Evolutionary conservation across 2,329 filamentous ascomycete genomes (phyloP).

Genomic region (Talaromyces atroroseus): DNA sequence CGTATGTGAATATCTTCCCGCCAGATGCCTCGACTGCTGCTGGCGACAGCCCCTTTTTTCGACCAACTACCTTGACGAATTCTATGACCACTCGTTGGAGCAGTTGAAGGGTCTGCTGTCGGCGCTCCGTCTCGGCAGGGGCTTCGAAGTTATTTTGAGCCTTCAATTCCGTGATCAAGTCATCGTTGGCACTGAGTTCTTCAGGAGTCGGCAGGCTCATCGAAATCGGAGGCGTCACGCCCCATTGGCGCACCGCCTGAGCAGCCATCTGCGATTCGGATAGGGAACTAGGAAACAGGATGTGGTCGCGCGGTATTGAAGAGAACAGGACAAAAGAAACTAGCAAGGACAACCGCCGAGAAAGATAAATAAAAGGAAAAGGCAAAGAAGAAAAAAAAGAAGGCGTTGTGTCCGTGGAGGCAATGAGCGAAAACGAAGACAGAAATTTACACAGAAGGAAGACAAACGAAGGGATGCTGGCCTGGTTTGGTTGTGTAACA

Average conservation of each 20-base stretch:
- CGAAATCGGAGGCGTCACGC: conserved; percentile 82
- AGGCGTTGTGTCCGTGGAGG: background rate
- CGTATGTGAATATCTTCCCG: conserved; percentile 92
- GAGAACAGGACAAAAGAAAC: background rate
- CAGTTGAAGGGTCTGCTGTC: conserved; percentile 66
- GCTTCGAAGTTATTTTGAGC: conserved; percentile 88
- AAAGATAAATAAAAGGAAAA: background rate
- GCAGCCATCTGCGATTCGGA: conserved; percentile 9
- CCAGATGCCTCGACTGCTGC: conserved; percentile 76
- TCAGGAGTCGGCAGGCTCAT: conserved; percentile 66
- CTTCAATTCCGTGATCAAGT: conserved; percentile 77
- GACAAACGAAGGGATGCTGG: background rate
- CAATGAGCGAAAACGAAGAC: background rate
- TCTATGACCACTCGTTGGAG: conserved; percentile 76
- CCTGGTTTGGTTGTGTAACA: background rate
- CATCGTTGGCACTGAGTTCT: conserved; percentile 71
- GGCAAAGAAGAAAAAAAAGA: background rate
- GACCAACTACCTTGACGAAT: conserved; percentile 78
- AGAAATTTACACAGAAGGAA: background rate
- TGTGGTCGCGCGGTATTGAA: background rate
- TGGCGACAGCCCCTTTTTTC: conserved; percentile 66
- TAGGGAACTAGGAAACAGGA: background rate
- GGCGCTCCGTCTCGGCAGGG: conserved; percentile 72
- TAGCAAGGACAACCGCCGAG: background rate
- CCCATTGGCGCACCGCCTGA: conserved; percentile 48